These are phyloP conservation scores for Backusella westeae DNA, from an alignment of 192 early-diverging fungal genomes.

Conservation along the genomic window DNA sequence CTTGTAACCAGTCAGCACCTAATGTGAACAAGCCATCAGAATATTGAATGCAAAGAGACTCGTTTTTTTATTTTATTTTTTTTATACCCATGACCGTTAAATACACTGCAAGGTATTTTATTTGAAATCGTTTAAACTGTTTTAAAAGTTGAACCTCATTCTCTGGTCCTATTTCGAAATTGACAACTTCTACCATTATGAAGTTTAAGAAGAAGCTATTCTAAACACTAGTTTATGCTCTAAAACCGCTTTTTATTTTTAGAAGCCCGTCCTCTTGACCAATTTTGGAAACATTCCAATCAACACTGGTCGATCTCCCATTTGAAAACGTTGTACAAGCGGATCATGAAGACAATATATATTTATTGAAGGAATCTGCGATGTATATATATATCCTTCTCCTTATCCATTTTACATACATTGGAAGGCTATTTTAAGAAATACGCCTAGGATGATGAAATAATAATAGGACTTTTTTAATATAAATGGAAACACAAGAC, in stretches of 20 bases:
- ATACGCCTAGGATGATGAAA: background rate
- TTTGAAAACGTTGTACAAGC: background rate
- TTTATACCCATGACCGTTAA: slow-evolving; percentile 29
- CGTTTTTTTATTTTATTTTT: background rate
- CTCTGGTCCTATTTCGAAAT: slow-evolving; percentile 8
- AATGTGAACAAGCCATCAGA: background rate
- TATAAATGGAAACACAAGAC: background rate
- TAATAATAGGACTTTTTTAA: too few species aligned
- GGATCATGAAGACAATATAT: background rate
- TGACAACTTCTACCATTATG: background rate
- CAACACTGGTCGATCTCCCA: background rate
- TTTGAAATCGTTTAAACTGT: slow-evolving; percentile 14
- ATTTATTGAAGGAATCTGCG: background rate
- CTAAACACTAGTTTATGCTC: background rate
- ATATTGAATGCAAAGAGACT: too few species aligned
- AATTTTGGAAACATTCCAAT: background rate
- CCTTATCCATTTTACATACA: background rate
- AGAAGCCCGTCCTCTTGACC: background rate
- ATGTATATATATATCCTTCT: background rate
- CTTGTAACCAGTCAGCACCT: slow-evolving; percentile 55
- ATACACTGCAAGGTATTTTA: slow-evolving; percentile 31
- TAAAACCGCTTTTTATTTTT: background rate
- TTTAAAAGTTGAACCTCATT: slow-evolving; percentile 10
- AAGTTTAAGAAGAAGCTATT: background rate
- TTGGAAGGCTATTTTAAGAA: background rate